A percentile compares a stretch with the other conserved stretches of the same genome.
phyloP scores from a whole-genome alignment of 139 green algal species.

The Chlamydomonas asymmetrica region DNA sequence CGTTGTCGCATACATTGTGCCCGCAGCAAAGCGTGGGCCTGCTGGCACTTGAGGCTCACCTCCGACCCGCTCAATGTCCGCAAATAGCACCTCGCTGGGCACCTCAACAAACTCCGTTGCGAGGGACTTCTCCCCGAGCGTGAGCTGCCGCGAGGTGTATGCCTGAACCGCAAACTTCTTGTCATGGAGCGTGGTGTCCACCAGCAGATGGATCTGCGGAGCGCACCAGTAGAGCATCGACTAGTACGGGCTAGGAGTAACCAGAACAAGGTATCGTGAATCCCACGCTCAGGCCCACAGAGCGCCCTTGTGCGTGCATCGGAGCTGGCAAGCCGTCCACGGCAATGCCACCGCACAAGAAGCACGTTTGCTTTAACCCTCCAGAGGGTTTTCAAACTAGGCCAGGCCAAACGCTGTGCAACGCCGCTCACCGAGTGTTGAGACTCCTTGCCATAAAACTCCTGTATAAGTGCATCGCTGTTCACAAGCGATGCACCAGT shows the following conservation, averaged over 20 bases:
- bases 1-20: no score
- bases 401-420: no score
- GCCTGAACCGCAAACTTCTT: conserved; percentile 63
- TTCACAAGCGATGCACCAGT: conserved; percentile 75
- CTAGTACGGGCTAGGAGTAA: not conserved
- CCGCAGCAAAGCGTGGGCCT: no score
- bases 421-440: conserved; percentile 53
- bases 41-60: no score
- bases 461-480: conserved; percentile 90
- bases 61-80: conserved; percentile 80
- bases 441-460: conserved; percentile 83
- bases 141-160: conserved; percentile 65
- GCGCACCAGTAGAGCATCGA: not conserved
- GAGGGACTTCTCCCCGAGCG: conserved; percentile 50
- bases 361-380: no score
- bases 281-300: no score
- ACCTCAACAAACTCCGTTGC: conserved; percentile 91
- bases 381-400: no score
- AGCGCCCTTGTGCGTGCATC: no score
- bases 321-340: no score
- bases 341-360: no score
- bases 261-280: not conserved
- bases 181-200: conserved; percentile 80
- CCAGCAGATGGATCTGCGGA: conserved; percentile 77
- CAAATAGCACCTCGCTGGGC: conserved; percentile 71